phyloP scores from a whole-genome alignment of 208 protist species.

The Hexamita inflata region DNA sequence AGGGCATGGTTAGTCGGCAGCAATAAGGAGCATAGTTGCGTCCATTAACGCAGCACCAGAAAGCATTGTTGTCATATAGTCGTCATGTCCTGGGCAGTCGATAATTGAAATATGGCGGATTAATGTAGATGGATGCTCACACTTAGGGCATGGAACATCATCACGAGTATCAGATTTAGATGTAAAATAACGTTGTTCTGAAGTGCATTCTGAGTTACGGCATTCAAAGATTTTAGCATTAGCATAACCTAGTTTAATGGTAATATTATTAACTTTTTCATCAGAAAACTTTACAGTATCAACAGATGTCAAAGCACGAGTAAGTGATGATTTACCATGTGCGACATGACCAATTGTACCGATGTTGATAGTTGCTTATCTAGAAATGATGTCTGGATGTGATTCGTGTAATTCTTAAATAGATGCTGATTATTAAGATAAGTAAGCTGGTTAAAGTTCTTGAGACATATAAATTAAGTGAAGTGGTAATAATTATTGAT shows the following conservation, averaged over 20 bases:
- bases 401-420: neutral
- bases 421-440: too few relatives aligned
- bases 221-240: constrained; percentile 53
- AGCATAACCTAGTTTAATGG: constrained; percentile 53
- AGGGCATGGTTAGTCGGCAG: constrained; percentile 91
- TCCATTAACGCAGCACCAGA: constrained; percentile 99
- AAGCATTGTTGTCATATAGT: constrained; percentile 99
- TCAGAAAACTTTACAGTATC: constrained; percentile 37
- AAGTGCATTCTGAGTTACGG: constrained; percentile 35
- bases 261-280: constrained; percentile 37
- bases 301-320: constrained; percentile 92
- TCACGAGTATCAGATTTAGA: constrained; percentile 21
- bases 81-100: constrained; percentile 78
- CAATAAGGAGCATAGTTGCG: constrained; percentile 93
- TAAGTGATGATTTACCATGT: constrained; percentile 98
- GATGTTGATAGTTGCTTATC: constrained; percentile 98
- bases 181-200: constrained; percentile 37
- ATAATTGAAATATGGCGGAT: constrained; percentile 48
- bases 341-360: constrained; percentile 98
- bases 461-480: too few relatives aligned
- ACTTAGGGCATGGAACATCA: constrained; percentile 10
- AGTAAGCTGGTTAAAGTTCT: too few relatives aligned
- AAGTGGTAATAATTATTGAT: too few relatives aligned
- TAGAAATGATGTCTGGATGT: constrained; percentile 30
- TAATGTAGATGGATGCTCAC: constrained; percentile 26